These are phyloP conservation scores for Chenopodium quinoa DNA, from an alignment of 148 eudicot species.

Conservation along the genomic window DNA sequence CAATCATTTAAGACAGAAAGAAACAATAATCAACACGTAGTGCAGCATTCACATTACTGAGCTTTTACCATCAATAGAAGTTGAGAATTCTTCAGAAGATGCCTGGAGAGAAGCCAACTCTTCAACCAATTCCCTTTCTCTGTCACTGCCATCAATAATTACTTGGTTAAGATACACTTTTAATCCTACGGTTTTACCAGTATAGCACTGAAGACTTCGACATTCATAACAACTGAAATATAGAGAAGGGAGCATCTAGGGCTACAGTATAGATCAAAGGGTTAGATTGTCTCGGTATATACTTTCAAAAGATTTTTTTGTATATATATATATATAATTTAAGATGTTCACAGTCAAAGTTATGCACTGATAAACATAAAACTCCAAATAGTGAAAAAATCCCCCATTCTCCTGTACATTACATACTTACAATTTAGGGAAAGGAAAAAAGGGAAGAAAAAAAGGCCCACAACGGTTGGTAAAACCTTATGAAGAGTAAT, in stretches of 20 bases:
- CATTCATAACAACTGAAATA: background rate
- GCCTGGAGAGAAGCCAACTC: slow-evolving; percentile 58
- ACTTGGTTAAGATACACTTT: background rate
- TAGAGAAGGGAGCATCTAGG: background rate
- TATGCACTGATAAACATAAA: too few relatives aligned
- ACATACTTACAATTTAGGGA: background rate
- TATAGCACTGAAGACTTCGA: background rate
- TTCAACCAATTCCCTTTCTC: slow-evolving; percentile 58
- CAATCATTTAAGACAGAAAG: slow-evolving; percentile 5
- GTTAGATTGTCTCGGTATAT: background rate
- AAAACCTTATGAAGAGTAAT: background rate
- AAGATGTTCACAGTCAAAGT: too few relatives aligned
- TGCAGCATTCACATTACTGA: slow-evolving; percentile 2
- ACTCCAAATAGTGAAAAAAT: too few relatives aligned
- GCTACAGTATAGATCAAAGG: background rate
- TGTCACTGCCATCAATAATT: slow-evolving; percentile 44
- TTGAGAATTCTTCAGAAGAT: slow-evolving; percentile 31
- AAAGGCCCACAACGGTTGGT: background rate
- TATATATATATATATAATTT: too few relatives aligned
- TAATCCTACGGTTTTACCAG: background rate
- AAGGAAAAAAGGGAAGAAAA: background rate
- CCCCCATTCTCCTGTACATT: too few relatives aligned
- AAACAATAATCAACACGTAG: slow-evolving; percentile 10
- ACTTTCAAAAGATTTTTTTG: too few relatives aligned
- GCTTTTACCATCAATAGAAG: slow-evolving; percentile 36